Conservation (phyloP, 805 yeast species). For the Yarrowia sp. region DNA sequence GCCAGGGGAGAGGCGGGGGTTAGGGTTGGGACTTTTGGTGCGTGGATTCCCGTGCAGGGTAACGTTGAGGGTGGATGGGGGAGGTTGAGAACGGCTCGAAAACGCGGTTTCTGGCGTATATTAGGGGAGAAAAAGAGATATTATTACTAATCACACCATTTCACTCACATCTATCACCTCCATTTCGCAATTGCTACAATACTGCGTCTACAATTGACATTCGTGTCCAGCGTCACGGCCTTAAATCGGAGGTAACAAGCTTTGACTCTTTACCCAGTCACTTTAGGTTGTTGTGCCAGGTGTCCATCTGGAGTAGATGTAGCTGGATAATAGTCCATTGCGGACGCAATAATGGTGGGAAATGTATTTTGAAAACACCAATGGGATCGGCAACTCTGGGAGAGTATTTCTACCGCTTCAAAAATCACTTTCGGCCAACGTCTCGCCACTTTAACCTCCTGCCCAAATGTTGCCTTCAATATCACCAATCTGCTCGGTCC, state of each 20-base stretch:
- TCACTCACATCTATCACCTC: too few species aligned
- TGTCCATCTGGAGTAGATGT: conserved; percentile 34
- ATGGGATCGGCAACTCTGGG: neutral
- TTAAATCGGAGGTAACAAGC: conserved; percentile 37
- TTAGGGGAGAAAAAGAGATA: too few species aligned
- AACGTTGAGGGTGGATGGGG: neutral
- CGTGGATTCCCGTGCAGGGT: conserved; percentile 37
- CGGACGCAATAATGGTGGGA: neutral
- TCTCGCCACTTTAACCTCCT: neutral
- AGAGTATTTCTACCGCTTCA: neutral
- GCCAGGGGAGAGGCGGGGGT: conserved; percentile 9
- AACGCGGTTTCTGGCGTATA: neutral
- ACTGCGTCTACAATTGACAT: neutral
- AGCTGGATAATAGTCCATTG: neutral
- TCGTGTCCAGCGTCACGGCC: conserved; percentile 9
- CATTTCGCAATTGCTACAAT: neutral
- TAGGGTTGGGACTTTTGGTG: conserved; percentile 33
- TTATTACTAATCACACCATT: too few species aligned
- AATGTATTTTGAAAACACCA: neutral
- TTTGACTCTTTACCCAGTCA: conserved; percentile 25
- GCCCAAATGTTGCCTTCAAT: conserved; percentile 14
- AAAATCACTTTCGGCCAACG: neutral
- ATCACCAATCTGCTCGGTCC: conserved; percentile 26
- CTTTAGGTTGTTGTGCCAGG: conserved; percentile 33
- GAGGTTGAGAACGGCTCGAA: too few species aligned